Evolutionary conservation across 805 yeast species (phyloP), one percentile per base, ranked within the genome.

Genomic region (Myxozyma geophila): DNA sequence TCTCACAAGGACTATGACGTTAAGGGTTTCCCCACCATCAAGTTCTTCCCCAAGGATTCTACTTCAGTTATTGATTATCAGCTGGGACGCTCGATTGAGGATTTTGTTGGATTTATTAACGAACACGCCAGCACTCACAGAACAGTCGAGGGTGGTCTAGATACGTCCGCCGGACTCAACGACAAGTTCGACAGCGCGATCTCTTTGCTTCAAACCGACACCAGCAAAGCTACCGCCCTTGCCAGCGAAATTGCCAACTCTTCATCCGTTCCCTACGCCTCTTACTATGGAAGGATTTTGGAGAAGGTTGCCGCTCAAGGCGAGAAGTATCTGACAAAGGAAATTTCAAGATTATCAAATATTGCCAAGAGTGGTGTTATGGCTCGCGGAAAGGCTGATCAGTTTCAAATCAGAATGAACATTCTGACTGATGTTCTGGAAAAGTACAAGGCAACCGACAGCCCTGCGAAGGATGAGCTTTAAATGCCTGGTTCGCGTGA

Each of bases 1-100:
- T 70, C 84, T 46, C 76, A 77, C 61, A 70, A 74, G 39, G 72
- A 71, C 54, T 86, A 77, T 71, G 80, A 76, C 1, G 75, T 87
- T 57, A 67, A 73, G 15, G 75, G 78, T 7, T 82, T 78, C 73
- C 92, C 92, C 13, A 81, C 88, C 0, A 74, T 87, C n/a, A 68
- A 85, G 47, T 82, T 74, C 62, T 80, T 87, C 70, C 74, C 79
- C 70, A 48, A 72, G 71, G 59, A 47, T 54, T 36, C 75, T 44
- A 84, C 83, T 9, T 75, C 75, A 35, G 78, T 87, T 35, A 78
- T 82, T 49, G 78, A 78, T 44, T 90, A 86, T 70, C 74, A 84
- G 15, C 85, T 80, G 47, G 76, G 74, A 3, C 77, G 92, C 68
- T 82, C 80, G 47, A 69, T 81, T 17, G 82, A 81, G 23, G 74